phyloP scores from a whole-genome alignment of 2,329 filamentous ascomycete species.

The Ophiostoma fasciatum region DNA sequence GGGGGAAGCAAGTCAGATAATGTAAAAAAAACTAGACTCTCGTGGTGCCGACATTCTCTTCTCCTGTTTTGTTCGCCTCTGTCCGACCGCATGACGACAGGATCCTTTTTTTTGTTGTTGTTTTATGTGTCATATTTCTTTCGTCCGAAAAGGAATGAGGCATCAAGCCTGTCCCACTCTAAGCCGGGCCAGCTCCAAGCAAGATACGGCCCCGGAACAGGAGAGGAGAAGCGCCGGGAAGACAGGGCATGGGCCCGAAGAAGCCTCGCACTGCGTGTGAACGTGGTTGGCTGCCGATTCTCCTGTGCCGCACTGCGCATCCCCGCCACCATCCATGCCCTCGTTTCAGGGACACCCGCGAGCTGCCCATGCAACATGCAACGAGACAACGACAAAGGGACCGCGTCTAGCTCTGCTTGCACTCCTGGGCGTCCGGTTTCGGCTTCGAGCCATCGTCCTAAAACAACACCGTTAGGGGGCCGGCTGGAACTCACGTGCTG shows the following conservation, averaged over 20 bases:
- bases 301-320: too few species aligned
- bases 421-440: conserved; percentile 88
- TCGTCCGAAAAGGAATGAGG: too few species aligned
- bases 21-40: background rate
- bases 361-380: background rate
- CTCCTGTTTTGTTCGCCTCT: conserved; percentile 1
- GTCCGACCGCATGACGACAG: too few species aligned
- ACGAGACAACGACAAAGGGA: background rate
- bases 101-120: conserved; percentile 1
- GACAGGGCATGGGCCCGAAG: background rate
- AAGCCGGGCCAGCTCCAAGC: background rate
- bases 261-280: too few species aligned
- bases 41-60: background rate
- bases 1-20: background rate
- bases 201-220: background rate
- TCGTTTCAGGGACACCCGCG: background rate
- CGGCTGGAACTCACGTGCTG: background rate
- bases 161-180: background rate
- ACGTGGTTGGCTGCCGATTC: background rate
- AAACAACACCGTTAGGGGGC: too few species aligned
- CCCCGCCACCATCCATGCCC: background rate
- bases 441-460: conserved; percentile 80
- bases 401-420: conserved; percentile 69
- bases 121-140: background rate
- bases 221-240: background rate